Evolutionary conservation across 441 rosid species (phyloP).

Genomic region (Sinapis alba): DNA sequence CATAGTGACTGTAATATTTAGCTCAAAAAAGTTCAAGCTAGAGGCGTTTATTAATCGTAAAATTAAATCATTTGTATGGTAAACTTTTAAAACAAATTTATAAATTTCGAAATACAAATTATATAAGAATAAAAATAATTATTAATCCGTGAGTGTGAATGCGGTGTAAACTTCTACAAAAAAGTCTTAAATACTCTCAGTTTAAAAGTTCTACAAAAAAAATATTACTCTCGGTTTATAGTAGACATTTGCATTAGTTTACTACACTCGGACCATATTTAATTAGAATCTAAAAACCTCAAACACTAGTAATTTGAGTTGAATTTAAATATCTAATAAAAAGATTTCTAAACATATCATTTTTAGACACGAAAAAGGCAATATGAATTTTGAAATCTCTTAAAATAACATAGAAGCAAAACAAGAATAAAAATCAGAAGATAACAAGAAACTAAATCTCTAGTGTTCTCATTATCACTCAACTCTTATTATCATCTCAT

Average conservation of each 20-base stretch:
- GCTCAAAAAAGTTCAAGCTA: background rate
- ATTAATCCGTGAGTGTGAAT: background rate
- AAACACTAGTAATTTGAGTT: slow-evolving; percentile 7
- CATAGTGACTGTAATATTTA: background rate
- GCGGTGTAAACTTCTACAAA: background rate
- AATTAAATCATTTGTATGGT: background rate
- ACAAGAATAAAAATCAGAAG: slow-evolving; percentile 32
- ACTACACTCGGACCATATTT: background rate
- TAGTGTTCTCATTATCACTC: slow-evolving; percentile 25
- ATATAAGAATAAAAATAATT: background rate
- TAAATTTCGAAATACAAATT: background rate
- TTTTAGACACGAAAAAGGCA: slow-evolving; percentile 11
- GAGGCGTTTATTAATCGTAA: background rate
- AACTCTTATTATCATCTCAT: slow-evolving; percentile 31
- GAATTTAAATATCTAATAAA: background rate
- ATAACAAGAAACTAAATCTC: slow-evolving; percentile 25
- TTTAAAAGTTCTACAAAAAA: background rate
- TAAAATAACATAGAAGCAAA: slow-evolving; percentile 3
- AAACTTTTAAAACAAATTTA: background rate
- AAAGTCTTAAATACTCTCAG: background rate
- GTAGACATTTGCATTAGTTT: background rate
- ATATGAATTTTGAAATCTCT: background rate
- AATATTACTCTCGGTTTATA: background rate
- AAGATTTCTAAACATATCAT: background rate
- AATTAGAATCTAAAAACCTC: slow-evolving; percentile 7